Evolutionary conservation across 1,284 basidiomycete species (phyloP).

Genomic region (Agaricales sp.): DNA sequence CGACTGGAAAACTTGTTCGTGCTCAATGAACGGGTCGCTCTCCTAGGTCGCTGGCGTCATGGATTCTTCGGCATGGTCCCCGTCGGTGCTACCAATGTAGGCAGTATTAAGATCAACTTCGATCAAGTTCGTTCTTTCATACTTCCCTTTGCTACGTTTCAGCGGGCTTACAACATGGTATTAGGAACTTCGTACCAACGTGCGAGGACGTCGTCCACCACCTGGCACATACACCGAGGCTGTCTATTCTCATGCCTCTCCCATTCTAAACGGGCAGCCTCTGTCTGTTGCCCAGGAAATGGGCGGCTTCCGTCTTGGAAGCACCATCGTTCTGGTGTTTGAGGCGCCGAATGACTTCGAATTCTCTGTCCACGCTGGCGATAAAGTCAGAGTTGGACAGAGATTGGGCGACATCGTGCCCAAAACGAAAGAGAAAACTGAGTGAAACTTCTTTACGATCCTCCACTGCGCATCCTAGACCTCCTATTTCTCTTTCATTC

Average conservation of each 20-base stretch:
- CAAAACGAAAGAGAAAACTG: not conserved
- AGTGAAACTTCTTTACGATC: no score
- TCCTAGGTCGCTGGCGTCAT: constrained; percentile 92
- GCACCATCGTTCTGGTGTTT: constrained; percentile 94
- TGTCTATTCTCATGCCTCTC: constrained; percentile 74
- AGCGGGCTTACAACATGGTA: not conserved
- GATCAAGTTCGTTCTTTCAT: constrained; percentile 52
- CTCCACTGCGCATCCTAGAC: no score
- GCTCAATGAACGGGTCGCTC: constrained; percentile 92
- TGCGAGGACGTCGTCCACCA: constrained; percentile 60
- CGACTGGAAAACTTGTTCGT: constrained; percentile 92
- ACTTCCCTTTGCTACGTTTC: not conserved
- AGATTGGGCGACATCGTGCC: constrained; percentile 47
- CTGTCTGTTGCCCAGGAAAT: constrained; percentile 86
- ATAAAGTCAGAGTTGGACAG: constrained; percentile 87
- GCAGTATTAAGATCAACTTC: constrained; percentile 95
- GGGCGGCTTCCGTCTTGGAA: constrained; percentile 94
- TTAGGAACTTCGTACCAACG: constrained; percentile 77
- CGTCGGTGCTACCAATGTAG: constrained; percentile 97
- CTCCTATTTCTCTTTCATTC: no score
- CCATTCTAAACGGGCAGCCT: constrained; percentile 83
- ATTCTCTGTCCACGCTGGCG: constrained; percentile 73
- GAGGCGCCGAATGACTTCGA: constrained; percentile 85
- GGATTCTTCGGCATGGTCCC: constrained; percentile 98
- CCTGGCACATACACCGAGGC: constrained; percentile 92